Base-by-base conservation (phyloP, 768 basidiomycete genomes). In the Lepiota subincarnata region DNA sequence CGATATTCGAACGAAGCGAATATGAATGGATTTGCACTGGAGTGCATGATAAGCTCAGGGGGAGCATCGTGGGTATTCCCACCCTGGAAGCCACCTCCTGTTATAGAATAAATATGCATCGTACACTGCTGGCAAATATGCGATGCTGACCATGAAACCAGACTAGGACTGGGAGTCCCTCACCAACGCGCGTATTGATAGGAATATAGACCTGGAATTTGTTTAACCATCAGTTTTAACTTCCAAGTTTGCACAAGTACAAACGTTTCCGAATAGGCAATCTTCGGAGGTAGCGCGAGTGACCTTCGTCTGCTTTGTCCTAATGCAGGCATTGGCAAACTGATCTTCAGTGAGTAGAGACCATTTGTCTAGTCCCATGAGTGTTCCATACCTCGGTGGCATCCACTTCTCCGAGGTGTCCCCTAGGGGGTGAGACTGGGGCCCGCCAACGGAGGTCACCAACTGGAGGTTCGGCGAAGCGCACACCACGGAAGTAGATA, bases 1-100 rank as follows among this genome's bases (percentile, higher is more conserved):
- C 74, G 68, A 57, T 76, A 75, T 56, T 71, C 70, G 42, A 76
- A 73, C 0, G 75, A 69, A 1, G 69, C 72, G 48, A 74, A 74
- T 8, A 76, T 67, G 53, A 74, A 53, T n/a, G 71, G 70, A 41
- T 62, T 55, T 6, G 60, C 50, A n/a, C 68, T 67, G 2, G 68
- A 64, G 2, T 62, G 59, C 48, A 73, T 52, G 44, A 74, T 60
- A 20, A 65, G 53, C 34, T 71, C 64, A 0, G 73, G 68, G 8
- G 64, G 59, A 6, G 65, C 62, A 39, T 64, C 65, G 47, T 65
- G 68, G 7, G 68, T 68, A 41, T 63, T 67, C 28, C 74, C 75
- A 2, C 51, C 56, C 60, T 73, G 69, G 37, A 73, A 75, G 10
- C 75, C 75, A 4, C 75, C 75, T 24, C 75, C 74, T 76, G 35